Evolutionary conservation across 495 filamentous ascomycete species (phyloP).

Genomic region (Penicillium soppii): DNA sequence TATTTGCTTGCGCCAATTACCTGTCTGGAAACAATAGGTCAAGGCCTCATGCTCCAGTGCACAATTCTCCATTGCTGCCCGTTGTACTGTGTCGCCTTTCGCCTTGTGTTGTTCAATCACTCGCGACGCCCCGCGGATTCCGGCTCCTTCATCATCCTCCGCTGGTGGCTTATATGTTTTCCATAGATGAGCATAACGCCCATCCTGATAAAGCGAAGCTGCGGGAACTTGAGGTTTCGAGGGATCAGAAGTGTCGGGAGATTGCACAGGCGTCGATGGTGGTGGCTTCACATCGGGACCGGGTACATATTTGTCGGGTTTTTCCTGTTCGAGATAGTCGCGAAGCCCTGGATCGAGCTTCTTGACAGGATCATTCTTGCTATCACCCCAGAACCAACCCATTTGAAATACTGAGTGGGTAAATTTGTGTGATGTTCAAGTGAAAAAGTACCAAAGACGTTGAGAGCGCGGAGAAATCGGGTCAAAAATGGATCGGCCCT

Average conservation of each 20-base stretch:
- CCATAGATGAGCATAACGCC: conserved; percentile 93
- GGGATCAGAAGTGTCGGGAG: conserved; percentile 20
- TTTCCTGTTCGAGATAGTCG: conserved; percentile 81
- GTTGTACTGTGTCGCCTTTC: conserved; percentile 72
- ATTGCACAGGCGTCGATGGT: conserved; percentile 17
- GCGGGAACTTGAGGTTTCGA: conserved; percentile 52
- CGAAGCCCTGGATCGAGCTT: conserved; percentile 82
- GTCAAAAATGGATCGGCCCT: conserved; percentile 30
- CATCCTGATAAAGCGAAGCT: conserved; percentile 68
- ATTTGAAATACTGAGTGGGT: conserved; percentile 16
- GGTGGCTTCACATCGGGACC: conserved; percentile 27
- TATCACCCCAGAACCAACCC: conserved; percentile 71
- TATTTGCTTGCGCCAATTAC: conserved; percentile 47
- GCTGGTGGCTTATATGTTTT: conserved; percentile 72
- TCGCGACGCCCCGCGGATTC: conserved; percentile 59
- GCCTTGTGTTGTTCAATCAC: conserved; percentile 82
- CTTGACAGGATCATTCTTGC: conserved; percentile 66
- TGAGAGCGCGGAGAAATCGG: conserved; percentile 28
- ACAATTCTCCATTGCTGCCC: conserved; percentile 91
- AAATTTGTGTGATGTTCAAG: not conserved
- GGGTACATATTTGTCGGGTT: conserved; percentile 70
- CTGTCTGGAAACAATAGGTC: conserved; percentile 70
- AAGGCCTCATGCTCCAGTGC: conserved; percentile 76
- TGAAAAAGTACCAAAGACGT: not conserved
- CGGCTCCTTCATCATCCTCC: conserved; percentile 56